phyloP scores from a whole-genome alignment of 2,329 filamentous ascomycete genomes.

The Rutstroemia sp. region DNA sequence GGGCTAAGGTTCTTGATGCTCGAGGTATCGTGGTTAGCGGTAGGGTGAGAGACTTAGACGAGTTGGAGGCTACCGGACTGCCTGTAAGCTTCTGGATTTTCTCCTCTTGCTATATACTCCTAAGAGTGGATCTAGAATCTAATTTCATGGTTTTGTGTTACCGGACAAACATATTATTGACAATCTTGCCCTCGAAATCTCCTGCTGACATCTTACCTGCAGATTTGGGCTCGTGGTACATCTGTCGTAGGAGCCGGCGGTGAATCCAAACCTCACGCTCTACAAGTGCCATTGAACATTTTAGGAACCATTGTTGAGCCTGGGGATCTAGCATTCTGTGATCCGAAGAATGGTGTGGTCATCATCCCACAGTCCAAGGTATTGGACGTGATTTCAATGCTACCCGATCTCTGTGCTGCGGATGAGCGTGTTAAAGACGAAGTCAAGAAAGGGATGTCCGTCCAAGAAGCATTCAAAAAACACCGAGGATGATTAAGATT shows the following conservation, averaged over 20 bases:
- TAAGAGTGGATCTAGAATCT: not conserved
- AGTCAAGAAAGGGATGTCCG: constrained; percentile 52
- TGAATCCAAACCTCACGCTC: constrained; percentile 48
- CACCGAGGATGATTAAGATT: constrained; percentile 16
- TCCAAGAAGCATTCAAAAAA: constrained; percentile 58
- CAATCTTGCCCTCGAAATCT: not conserved
- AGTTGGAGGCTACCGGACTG: constrained; percentile 47
- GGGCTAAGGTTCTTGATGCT: constrained; percentile 56
- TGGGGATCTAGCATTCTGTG: constrained; percentile 64
- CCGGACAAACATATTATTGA: not conserved
- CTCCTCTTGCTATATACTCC: not conserved
- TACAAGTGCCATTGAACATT: constrained; percentile 38
- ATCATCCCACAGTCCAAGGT: constrained; percentile 56
- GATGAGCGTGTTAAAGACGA: constrained; percentile 58
- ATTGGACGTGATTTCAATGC: constrained; percentile 50
- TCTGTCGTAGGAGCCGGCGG: constrained; percentile 52
- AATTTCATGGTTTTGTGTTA: not conserved
- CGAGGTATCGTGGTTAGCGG: constrained; percentile 60
- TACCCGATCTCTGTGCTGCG: constrained; percentile 31
- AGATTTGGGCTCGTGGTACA: constrained; percentile 49
- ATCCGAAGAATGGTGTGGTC: constrained; percentile 62
- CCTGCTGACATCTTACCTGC: constrained; percentile 1
- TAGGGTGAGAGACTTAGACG: constrained; percentile 57
- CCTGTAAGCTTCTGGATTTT: constrained; percentile 39
- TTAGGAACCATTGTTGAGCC: constrained; percentile 36